phyloP scores from a whole-genome alignment of 2,329 filamentous ascomycete genomes.

The Nigrospora osmanthi region DNA sequence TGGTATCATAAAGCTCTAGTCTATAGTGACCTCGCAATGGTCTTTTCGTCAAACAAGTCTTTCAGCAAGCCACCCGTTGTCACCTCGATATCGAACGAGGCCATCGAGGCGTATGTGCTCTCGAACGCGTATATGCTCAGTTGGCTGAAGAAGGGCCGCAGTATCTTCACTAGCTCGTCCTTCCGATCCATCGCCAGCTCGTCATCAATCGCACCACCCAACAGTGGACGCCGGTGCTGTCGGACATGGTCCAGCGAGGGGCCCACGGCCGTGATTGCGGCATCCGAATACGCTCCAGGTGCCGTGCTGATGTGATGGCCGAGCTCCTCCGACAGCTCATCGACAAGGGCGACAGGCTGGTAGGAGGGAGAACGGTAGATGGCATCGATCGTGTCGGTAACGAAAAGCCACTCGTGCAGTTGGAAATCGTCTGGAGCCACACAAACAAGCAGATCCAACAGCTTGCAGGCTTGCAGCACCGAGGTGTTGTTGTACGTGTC shows the following conservation, averaged over 20 bases:
- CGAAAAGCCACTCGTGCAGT: constrained; percentile 95
- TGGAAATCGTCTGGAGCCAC: constrained; percentile 93
- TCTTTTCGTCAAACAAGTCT: constrained; percentile 76
- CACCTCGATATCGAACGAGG: constrained; percentile 53
- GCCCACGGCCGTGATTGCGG: constrained; percentile 13
- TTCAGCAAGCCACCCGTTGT: constrained; percentile 58
- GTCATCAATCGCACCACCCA: constrained; percentile 48
- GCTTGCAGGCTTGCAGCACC: constrained; percentile 85
- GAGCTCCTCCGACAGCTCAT: constrained; percentile 70
- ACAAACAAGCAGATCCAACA: constrained; percentile 82
- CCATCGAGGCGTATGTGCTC: constrained; percentile 75
- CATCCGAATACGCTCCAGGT: constrained; percentile 17
- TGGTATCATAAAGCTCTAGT: background rate
- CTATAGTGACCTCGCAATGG: constrained; percentile 52
- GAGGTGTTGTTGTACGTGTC: constrained; percentile 72
- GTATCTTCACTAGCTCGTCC: constrained; percentile 66
- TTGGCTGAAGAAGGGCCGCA: constrained; percentile 84
- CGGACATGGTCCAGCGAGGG: background rate
- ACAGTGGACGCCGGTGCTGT: constrained; percentile 33
- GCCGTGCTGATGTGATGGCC: constrained; percentile 31
- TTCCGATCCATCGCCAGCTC: constrained; percentile 50
- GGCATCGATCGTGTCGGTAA: constrained; percentile 94
- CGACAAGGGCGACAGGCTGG: constrained; percentile 68
- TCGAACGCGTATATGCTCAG: constrained; percentile 93
- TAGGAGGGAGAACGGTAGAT: constrained; percentile 72